phyloP scores from a whole-genome alignment of 306 rosid genomes.

The Rosa multiflora region DNA sequence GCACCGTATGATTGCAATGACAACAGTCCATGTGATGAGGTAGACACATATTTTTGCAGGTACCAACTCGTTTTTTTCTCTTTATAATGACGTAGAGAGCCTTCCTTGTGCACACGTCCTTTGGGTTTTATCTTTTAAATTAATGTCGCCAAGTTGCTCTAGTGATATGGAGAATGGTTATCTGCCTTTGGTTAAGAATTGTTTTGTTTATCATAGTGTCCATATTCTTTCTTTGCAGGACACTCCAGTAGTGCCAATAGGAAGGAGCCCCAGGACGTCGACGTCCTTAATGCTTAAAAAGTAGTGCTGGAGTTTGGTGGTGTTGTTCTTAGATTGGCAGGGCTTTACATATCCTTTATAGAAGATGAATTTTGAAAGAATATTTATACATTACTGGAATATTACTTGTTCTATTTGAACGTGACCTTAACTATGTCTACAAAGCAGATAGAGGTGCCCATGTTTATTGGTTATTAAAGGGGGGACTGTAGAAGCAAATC shows the following conservation, averaged over 20 bases:
- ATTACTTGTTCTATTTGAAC: neutral
- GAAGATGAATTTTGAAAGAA: slow-evolving; percentile 24
- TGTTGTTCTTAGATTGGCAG: slow-evolving; percentile 80
- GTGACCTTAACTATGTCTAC: slow-evolving; percentile 66
- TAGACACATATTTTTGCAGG: slow-evolving; percentile 19
- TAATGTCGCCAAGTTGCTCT: slow-evolving; percentile 14
- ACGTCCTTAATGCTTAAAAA: slow-evolving; percentile 75
- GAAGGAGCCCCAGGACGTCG: slow-evolving; percentile 81
- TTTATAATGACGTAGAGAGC: slow-evolving; percentile 9
- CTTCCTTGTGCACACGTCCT: neutral
- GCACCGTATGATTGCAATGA: slow-evolving; percentile 85
- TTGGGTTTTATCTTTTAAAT: neutral
- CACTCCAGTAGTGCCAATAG: slow-evolving; percentile 75
- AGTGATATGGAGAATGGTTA: neutral
- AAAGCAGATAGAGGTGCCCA: slow-evolving; percentile 86
- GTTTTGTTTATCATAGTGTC: slow-evolving; percentile 17
- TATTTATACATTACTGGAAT: neutral
- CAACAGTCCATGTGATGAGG: slow-evolving; percentile 90
- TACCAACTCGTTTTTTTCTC: slow-evolving; percentile 2
- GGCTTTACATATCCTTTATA: slow-evolving; percentile 84
- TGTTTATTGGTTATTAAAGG: slow-evolving; percentile 80
- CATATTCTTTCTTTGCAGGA: slow-evolving; percentile 52
- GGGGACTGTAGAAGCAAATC: slow-evolving; percentile 71
- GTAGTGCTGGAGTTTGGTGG: slow-evolving; percentile 78
- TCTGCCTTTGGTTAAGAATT: neutral